A percentile compares a stretch with the other conserved stretches of the same genome.
These are phyloP conservation scores for Thelonectria rubi DNA, from an alignment of 2,329 filamentous ascomycete genomes.

Conservation along the genomic window DNA sequence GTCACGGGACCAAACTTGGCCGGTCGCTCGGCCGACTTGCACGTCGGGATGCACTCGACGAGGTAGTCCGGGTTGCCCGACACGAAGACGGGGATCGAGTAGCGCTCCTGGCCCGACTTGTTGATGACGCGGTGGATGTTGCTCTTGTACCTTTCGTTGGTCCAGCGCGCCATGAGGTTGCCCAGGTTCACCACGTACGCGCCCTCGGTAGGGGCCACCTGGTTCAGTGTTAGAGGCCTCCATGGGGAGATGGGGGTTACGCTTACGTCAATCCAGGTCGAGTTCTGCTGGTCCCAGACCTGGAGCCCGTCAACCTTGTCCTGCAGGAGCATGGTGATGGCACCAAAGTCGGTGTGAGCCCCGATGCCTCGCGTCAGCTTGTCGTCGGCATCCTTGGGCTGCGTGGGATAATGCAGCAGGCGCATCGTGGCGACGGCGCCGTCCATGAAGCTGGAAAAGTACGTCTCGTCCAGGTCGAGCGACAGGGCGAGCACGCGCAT, in stretches of 20 bases:
- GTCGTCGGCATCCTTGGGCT: conserved; percentile 46
- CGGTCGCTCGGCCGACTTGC: conserved; percentile 33
- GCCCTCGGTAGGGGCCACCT: conserved; percentile 54
- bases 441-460: conserved; percentile 55
- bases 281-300: conserved; percentile 55
- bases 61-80: conserved; percentile 60
- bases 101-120: conserved; percentile 58
- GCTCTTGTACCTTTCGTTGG: conserved; percentile 61
- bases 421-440: conserved; percentile 56
- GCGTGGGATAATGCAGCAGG: conserved; percentile 60
- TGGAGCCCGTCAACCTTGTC: conserved; percentile 60
- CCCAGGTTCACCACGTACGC: conserved; percentile 63
- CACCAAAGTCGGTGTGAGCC: conserved; percentile 65
- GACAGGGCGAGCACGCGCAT: conserved; percentile 54
- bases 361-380: conserved; percentile 52
- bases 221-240: conserved; percentile 6
- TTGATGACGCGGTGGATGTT: conserved; percentile 66
- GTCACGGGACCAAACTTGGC: conserved; percentile 47
- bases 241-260: no score
- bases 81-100: conserved; percentile 66
- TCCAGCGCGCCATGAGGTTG: conserved; percentile 60
- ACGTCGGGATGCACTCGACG: conserved; percentile 47
- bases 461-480: conserved; percentile 51
- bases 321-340: conserved; percentile 64
- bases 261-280: conserved; percentile 53